Evolutionary conservation across 208 protist genomes (phyloP).

Genomic region (Trichomonas vaginalis): DNA sequence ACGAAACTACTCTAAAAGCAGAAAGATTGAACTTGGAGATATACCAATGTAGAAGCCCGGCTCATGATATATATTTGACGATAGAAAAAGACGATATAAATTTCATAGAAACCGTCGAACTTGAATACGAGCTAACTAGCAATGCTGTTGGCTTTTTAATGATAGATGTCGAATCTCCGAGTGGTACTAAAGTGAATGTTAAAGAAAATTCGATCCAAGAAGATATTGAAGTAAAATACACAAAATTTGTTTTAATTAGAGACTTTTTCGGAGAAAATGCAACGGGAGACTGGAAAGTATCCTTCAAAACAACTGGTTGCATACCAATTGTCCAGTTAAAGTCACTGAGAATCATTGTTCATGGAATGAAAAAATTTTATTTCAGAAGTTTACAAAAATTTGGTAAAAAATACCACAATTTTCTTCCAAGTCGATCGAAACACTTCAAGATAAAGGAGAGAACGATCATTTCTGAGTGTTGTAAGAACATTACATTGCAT

Average conservation of each 20-base stretch:
- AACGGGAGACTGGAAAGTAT: not conserved
- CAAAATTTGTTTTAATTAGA: not conserved
- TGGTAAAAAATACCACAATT: not conserved
- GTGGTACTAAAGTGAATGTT: not conserved
- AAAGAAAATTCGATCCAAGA: not conserved
- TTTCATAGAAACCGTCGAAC: not conserved
- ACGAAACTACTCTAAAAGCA: not conserved
- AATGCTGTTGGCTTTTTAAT: not conserved
- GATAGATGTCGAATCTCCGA: not conserved
- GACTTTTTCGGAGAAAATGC: not conserved
- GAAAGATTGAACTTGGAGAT: not conserved
- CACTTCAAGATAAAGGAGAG: not conserved
- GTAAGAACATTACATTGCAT: not conserved
- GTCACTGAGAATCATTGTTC: not conserved
- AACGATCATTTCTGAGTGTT: not conserved
- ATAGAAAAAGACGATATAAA: not conserved
- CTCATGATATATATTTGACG: not conserved
- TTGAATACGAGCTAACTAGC: not conserved
- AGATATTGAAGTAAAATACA: not conserved
- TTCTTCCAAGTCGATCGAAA: not conserved
- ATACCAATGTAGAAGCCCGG: not conserved
- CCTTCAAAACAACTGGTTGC: not conserved
- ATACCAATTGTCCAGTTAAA: not conserved
- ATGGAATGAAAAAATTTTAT: not conserved
- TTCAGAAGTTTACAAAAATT: not conserved